A percentile compares a stretch with the other conserved stretches of the same genome.
Conservation (phyloP, 805 yeast species). For the Yamadazyma takamatsuzukensis region DNA sequence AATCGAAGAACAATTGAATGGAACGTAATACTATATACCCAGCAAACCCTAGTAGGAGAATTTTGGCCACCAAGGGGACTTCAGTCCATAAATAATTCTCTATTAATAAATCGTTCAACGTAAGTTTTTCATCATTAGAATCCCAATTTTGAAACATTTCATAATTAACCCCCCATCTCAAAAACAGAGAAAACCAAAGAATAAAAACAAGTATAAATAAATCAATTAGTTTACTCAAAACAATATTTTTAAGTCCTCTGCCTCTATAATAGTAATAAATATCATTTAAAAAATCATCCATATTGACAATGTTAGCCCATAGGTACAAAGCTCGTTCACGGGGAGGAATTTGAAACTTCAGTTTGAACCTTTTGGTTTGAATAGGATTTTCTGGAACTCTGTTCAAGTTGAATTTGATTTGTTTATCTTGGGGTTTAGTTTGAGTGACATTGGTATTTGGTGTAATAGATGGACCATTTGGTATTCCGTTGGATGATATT, state of each 20-base stretch:
- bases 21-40: conserved; percentile 50
- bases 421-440: neutral
- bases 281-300: conserved; percentile 82
- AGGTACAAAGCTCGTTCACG: conserved; percentile 83
- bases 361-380: no score
- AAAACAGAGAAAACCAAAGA: conserved; percentile 70
- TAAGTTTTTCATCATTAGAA: conserved; percentile 14
- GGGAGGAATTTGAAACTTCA: conserved; percentile 33
- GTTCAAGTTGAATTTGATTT: neutral
- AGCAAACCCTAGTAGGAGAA: conserved; percentile 60
- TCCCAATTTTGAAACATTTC: conserved; percentile 25
- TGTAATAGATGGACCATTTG: neutral
- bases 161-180: conserved; percentile 78
- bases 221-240: conserved; percentile 62
- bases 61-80: conserved; percentile 44
- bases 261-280: conserved; percentile 82
- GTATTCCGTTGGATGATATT: neutral
- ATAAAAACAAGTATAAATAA: conserved; percentile 75
- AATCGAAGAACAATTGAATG: conserved; percentile 56
- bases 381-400: no score
- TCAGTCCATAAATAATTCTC: conserved; percentile 44
- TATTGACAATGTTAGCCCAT: conserved; percentile 94
- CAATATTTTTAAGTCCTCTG: conserved; percentile 79
- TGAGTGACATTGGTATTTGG: neutral
- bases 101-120: conserved; percentile 29